Base-by-base conservation (phyloP, 2,329 filamentous ascomycete genomes). In the Ambrosiella cleistominuta region DNA sequence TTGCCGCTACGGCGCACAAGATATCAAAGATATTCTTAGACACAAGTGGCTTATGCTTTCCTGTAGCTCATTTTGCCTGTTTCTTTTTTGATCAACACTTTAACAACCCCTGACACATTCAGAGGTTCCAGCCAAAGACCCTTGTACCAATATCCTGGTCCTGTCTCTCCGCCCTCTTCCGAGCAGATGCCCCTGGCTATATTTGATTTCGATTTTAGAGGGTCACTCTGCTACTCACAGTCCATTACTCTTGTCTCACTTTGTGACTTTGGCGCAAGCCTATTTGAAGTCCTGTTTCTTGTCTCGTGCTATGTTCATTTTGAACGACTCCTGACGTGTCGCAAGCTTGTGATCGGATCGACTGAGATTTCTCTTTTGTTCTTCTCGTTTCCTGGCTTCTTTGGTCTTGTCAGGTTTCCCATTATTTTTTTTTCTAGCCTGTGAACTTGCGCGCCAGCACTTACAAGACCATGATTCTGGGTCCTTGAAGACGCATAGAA, bases 261-360 rank as follows among this genome's bases (percentile, higher is more conserved):
- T 42, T 50, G 54, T 42, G 52, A 54, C 52, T 38, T 15, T 40
- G 37, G 52, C 38, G 39, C 52, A 42, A 38, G n/a, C 37, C 52
- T 54, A 42, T 42, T 40, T 54, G 39, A 39, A 42, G 15, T 40
- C 35, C 19, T 15, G 15, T 11, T 54, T 40, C 15, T 42, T 37
- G 56, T 52, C 39, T 51, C 39, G 37, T 49, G 52, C 52, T 54
- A 38, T 54, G 38, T 38, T 42, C 52, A 54, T 51, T 47, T 56
- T 45, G 47, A 27, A 61, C 45, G 49, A 60, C 58, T 60, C 54
- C 58, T 56, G 58, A 56, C 54, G 58, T 60, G 50, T 54, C 15
- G 54, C 45, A 60, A 56, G 54, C 47, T 53, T 57, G 47, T 39
- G 58, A 60, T 54, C 17, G 35, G 52, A 54, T 57, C 54, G 40